phyloP scores from a whole-genome alignment of 495 filamentous ascomycete species.

The Amniculicola lignicola region DNA sequence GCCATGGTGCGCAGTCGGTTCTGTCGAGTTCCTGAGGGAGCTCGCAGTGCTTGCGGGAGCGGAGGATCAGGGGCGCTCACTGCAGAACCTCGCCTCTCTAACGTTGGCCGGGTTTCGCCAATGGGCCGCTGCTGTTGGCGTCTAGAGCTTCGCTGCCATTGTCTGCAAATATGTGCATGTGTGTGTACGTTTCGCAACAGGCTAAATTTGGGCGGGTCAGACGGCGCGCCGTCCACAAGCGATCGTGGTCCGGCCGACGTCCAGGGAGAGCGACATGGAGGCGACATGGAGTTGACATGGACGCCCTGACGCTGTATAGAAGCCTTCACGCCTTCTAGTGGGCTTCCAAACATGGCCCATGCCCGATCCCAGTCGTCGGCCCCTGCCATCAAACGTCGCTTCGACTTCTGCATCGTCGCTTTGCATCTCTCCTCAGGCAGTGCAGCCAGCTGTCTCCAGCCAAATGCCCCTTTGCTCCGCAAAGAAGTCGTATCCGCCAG shows the following conservation, averaged over 20 bases:
- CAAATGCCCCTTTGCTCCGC: neutral
- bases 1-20: no score
- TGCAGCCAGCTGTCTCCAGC: neutral
- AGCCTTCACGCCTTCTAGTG: conserved; percentile 28
- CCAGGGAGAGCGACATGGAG: neutral
- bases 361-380: neutral
- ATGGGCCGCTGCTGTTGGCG: neutral
- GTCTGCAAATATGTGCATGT: neutral
- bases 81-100: neutral
- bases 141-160: neutral
- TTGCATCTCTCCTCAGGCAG: neutral
- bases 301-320: conserved; percentile 19
- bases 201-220: conserved; percentile 25
- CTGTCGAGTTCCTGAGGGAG: no score
- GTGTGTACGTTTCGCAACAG: conserved; percentile 20
- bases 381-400: conserved; percentile 9
- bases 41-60: no score
- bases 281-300: conserved; percentile 1
- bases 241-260: neutral
- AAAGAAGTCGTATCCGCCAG: conserved; percentile 3
- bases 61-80: neutral
- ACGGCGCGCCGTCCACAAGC: conserved; percentile 4
- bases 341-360: conserved; percentile 27
- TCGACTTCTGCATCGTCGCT: conserved; percentile 8
- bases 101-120: conserved; percentile 1